A percentile compares a stretch with the other conserved stretches of the same genome.
Evolutionary conservation across 179 eudicot genomes (phyloP).

Genomic region (Beta corolliflora): DNA sequence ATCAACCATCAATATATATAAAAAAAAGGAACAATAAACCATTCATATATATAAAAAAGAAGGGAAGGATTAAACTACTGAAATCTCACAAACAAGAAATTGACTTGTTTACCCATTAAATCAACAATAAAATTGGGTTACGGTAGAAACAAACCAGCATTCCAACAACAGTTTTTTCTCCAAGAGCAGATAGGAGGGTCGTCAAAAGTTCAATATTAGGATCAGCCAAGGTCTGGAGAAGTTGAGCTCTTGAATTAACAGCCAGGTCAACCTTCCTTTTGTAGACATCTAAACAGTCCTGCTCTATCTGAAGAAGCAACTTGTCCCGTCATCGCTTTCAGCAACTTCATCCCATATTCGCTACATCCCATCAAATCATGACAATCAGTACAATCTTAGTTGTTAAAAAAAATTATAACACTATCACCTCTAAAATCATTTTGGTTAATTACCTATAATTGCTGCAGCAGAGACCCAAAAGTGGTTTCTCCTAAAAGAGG

Average conservation of each 20-base stretch:
- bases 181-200: slow-evolving; percentile 78
- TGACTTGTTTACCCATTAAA: background rate
- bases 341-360: too few relatives aligned
- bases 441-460: slow-evolving; percentile 61
- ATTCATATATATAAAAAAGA: too few relatives aligned
- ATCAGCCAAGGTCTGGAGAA: too few relatives aligned
- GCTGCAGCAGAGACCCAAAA: slow-evolving; percentile 75
- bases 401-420: background rate
- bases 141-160: slow-evolving; percentile 55
- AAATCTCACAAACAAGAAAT: background rate
- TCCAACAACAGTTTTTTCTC: slow-evolving; percentile 74
- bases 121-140: slow-evolving; percentile 1
- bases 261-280: too few relatives aligned
- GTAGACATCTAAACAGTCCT: too few relatives aligned
- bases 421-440: background rate
- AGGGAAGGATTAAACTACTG: background rate
- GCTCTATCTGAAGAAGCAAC: too few relatives aligned
- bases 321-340: too few relatives aligned
- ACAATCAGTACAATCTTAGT: slow-evolving; percentile 16
- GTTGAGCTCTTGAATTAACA: too few relatives aligned
- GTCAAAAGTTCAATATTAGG: slow-evolving; percentile 4
- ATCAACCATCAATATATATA: too few relatives aligned
- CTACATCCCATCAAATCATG: too few relatives aligned
- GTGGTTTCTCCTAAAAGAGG: slow-evolving; percentile 41
- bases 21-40: too few relatives aligned